Percentiles rank a stretch among this genome's conserved stretches.
phyloP scores from a whole-genome alignment of 225 moss, liverwort and hornwort species.

The Marchantia paleacea region DNA sequence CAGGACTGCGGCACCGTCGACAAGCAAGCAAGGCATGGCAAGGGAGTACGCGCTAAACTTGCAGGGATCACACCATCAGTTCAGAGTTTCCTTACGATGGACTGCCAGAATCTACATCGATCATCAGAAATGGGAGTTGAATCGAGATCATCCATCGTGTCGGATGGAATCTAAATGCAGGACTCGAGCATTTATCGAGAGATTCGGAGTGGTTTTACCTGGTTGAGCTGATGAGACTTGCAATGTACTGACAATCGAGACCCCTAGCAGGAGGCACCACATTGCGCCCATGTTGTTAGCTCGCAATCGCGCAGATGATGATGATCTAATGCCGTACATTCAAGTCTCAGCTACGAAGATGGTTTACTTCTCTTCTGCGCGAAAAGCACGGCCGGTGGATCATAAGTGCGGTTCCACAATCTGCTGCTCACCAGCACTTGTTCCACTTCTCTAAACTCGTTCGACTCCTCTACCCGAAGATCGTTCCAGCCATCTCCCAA shows the following conservation, averaged over 20 bases:
- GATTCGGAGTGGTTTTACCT: not conserved
- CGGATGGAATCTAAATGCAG: not conserved
- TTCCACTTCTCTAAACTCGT: not conserved
- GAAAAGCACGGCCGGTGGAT: not conserved
- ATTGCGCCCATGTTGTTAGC: conserved; percentile 18
- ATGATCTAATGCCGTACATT: not conserved
- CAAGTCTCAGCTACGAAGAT: conserved; percentile 1
- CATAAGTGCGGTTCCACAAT: not conserved
- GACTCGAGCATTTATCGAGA: not conserved
- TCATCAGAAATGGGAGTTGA: too few species aligned
- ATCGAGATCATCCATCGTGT: not conserved
- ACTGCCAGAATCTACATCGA: not conserved
- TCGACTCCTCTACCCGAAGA: conserved; percentile 4
- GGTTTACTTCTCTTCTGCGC: not conserved
- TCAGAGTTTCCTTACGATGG: not conserved
- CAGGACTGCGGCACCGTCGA: not conserved
- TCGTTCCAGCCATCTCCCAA: conserved; percentile 3
- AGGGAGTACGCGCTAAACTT: not conserved
- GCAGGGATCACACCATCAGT: not conserved
- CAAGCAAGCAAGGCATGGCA: not conserved
- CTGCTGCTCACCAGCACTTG: not conserved
- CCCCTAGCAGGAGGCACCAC: conserved; percentile 4
- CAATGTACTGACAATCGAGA: not conserved
- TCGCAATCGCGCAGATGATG: not conserved
- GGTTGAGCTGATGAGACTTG: conserved; percentile 18